Percentiles rank a stretch among this genome's conserved stretches.
These are phyloP conservation scores for Corymbia calophylla DNA, from an alignment of 441 rosid species.

Conservation along the genomic window DNA sequence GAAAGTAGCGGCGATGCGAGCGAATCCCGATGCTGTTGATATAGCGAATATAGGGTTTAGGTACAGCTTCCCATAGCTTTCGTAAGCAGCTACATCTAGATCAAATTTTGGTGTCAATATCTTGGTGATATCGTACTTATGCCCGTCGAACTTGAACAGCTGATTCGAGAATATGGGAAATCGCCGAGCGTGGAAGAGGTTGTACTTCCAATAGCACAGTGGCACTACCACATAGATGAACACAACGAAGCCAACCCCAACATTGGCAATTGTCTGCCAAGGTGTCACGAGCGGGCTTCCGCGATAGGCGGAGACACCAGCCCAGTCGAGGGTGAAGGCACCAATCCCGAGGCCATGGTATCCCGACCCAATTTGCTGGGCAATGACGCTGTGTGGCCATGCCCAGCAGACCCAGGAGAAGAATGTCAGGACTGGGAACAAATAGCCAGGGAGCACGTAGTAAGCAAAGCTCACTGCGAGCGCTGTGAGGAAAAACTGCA, in stretches of 20 bases:
- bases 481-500: conserved; percentile 64
- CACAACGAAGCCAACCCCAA: conserved; percentile 84
- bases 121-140: conserved; percentile 77
- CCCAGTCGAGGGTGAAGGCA: conserved; percentile 93
- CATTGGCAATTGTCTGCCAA: conserved; percentile 80
- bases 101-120: conserved; percentile 67
- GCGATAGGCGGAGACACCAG: conserved; percentile 92
- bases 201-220: conserved; percentile 81
- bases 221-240: conserved; percentile 87
- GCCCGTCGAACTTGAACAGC: conserved; percentile 66
- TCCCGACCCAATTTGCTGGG: conserved; percentile 91
- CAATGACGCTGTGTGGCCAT: conserved; percentile 76
- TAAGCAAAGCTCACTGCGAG: conserved; percentile 65
- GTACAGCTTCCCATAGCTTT: conserved; percentile 74
- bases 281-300: conserved; percentile 96
- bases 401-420: conserved; percentile 99
- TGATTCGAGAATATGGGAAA: conserved; percentile 89
- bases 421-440: conserved; percentile 80
- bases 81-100: conserved; percentile 56
- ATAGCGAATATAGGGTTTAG: conserved; percentile 87
- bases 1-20: conserved; percentile 80
- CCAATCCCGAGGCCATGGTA: conserved; percentile 91
- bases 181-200: conserved; percentile 73
- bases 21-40: conserved; percentile 87
- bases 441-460: conserved; percentile 78